Evolutionary conservation across 1,139 yeast genomes (phyloP), one percentile per base, ranked within the genome.

Genomic region (Yamadazyma diospyri): DNA sequence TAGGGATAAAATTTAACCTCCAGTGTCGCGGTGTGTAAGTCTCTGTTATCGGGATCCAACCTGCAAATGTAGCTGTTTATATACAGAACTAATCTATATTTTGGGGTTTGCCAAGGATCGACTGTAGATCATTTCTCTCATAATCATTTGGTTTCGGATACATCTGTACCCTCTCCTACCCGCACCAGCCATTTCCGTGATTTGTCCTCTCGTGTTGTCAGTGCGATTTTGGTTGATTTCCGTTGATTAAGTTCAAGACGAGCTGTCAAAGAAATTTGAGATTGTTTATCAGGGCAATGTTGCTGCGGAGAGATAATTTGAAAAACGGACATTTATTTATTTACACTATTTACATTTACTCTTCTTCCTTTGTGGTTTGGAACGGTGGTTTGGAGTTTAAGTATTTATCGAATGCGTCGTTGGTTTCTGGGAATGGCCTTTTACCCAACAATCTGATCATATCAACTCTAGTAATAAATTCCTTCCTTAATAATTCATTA

Each of bases 331-430:
- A n/a, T n/a, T n/a, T n/a, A n/a, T 23, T 23, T 23, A 23, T 23
- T 23, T 23, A 23, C 25, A 25, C 19, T 25, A 15, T 25, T 13
- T 25, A 15, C 21, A 23, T 6, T 23, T 29, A 29, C 13, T 29
- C 32, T 23, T n/a, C 14, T 23, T 29, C 32, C 5, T 14, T 23
- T 5, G 10, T 13, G 7, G 32, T 19, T 24, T 30, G 33, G 14
- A 30, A 30, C 20, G 33, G 33, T 6, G 33, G 29, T 19, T 30
- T 30, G 7, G 67, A 67, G 35, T 66, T 69, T 30, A 69, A 59
- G 54, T 92, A 92, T 57, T 89, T 88, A 59, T 87, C 95, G 64
- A 89, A 89, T 3, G 96, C 96, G 50, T 87, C 96, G 50, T 88
- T 88, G 46, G 77, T 77, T 53, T 88, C 96, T 5, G 85, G 82